phyloP scores from a whole-genome alignment of 2,329 filamentous ascomycete genomes.

The Xylariaceae sp. region DNA sequence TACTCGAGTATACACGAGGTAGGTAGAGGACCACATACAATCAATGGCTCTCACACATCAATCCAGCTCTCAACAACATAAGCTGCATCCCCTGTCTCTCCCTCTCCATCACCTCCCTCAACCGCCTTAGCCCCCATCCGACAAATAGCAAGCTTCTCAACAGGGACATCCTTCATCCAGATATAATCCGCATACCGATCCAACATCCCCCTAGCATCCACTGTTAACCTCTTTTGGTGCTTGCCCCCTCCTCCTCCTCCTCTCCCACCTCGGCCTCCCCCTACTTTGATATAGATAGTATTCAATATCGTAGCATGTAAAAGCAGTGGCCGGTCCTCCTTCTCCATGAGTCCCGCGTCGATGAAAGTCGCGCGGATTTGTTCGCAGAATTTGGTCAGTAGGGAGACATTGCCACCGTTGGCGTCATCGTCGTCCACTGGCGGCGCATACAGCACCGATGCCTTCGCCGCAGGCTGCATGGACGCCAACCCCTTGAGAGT shows the following conservation, averaged over 20 bases:
- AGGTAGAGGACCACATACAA: too few relatives aligned
- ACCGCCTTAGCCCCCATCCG: conserved; percentile 79
- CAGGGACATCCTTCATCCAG: conserved; percentile 65
- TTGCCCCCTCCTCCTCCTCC: conserved; percentile 23
- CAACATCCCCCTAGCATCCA: conserved; percentile 56
- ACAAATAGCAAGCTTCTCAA: conserved; percentile 76
- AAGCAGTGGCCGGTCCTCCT: conserved; percentile 60
- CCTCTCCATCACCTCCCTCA: too few relatives aligned
- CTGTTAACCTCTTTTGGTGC: conserved; percentile 38
- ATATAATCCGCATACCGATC: conserved; percentile 58
- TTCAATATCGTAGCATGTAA: conserved; percentile 86
- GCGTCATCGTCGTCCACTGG: conserved; percentile 51
- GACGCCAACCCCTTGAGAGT: conserved; percentile 53
- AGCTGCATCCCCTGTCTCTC: conserved; percentile 47
- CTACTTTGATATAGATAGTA: conserved; percentile 66
- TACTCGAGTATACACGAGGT: too few relatives aligned
- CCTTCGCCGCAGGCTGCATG: conserved; percentile 56
- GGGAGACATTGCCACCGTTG: too few relatives aligned
- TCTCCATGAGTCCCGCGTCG: conserved; percentile 51
- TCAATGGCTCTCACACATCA: too few relatives aligned
- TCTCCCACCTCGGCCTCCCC: conserved; percentile 13
- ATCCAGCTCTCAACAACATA: conserved; percentile 54
- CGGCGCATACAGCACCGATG: conserved; percentile 62
- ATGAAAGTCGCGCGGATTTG: conserved; percentile 52
- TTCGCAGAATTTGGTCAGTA: conserved; percentile 57